A percentile compares a stretch with the other conserved stretches of the same genome.
Evolutionary conservation across 2,329 filamentous ascomycete genomes (phyloP).

Genomic region (Raffaelea albimanens): DNA sequence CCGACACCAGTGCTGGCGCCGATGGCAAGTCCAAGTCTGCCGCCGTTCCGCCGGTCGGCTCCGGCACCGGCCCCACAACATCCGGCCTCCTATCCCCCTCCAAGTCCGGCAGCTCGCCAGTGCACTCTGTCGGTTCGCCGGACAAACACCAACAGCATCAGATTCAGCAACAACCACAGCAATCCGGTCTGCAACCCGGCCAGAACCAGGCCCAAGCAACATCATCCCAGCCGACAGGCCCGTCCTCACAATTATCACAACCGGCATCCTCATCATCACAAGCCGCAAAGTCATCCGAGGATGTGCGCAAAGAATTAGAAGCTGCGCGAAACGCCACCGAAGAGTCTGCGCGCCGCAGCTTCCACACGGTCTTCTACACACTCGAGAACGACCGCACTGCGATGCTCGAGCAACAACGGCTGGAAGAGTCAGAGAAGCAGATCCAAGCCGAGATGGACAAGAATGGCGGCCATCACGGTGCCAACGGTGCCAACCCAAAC

Average conservation of each 20-base stretch:
- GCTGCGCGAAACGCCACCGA: constrained; percentile 86
- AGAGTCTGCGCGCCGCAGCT: constrained; percentile 79
- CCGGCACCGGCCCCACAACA: neutral
- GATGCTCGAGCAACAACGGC: constrained; percentile 94
- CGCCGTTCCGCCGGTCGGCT: neutral
- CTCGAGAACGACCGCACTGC: constrained; percentile 90
- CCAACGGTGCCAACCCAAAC: constrained; percentile 47
- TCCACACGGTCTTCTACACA: constrained; percentile 90
- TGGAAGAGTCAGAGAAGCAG: constrained; percentile 93
- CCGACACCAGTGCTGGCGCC: constrained; percentile 29
- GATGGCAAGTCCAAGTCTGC: neutral
- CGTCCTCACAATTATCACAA: constrained; percentile 4
- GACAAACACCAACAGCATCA: constrained; percentile 48
- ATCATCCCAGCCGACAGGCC: constrained; percentile 37
- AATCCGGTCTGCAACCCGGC: no score
- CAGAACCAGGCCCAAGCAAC: no score
- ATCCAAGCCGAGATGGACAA: constrained; percentile 91
- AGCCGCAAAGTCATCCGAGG: constrained; percentile 62
- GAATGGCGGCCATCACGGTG: constrained; percentile 36
- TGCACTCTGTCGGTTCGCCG: constrained; percentile 51
- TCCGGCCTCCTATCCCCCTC: constrained; percentile 53
- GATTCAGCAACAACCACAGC: no score
- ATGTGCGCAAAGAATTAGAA: constrained; percentile 87
- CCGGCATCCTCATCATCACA: neutral
- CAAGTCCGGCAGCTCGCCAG: constrained; percentile 59